Percentiles rank a stretch among this genome's conserved stretches.
Conservation (phyloP, 768 basidiomycete species). For the Mycena floridula region DNA sequence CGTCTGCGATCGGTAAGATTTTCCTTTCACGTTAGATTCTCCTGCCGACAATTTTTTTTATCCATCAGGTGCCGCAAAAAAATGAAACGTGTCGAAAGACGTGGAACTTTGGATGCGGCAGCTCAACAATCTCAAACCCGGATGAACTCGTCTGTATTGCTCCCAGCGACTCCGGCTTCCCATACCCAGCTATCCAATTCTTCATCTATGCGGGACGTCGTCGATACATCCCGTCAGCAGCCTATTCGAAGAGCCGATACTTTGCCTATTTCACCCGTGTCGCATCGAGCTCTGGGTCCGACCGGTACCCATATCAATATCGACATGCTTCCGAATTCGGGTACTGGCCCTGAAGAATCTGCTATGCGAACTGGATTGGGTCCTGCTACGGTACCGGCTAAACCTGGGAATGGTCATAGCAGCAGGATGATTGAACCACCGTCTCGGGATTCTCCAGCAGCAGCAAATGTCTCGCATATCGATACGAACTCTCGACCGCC, state of each 20-base stretch:
- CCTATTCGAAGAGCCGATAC: too few relatives aligned
- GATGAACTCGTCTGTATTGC: too few relatives aligned
- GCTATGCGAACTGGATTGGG: not conserved
- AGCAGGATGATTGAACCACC: not conserved
- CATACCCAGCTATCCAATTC: too few relatives aligned
- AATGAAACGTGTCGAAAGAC: constrained; percentile 77
- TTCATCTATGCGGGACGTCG: too few relatives aligned
- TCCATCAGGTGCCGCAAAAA: constrained; percentile 66
- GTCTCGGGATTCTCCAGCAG: too few relatives aligned
- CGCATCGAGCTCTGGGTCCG: too few relatives aligned
- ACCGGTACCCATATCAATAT: not conserved
- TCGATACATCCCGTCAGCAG: too few relatives aligned
- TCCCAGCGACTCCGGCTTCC: too few relatives aligned
- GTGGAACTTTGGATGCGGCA: constrained; percentile 56
- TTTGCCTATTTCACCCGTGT: too few relatives aligned
- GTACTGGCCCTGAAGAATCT: constrained; percentile 22
- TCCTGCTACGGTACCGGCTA: constrained; percentile 4
- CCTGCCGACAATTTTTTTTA: not conserved
- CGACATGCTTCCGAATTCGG: constrained; percentile 15
- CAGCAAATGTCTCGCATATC: too few relatives aligned
- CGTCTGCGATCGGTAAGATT: constrained; percentile 66
- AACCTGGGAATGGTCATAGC: constrained; percentile 12
- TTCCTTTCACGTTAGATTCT: not conserved
- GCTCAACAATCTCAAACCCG: too few relatives aligned
- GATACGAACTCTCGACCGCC: too few relatives aligned